A percentile compares a stretch with the other conserved stretches of the same genome.
Evolutionary conservation across 2,329 filamentous ascomycete genomes (phyloP).

Genomic region (Calonectria pteridis): DNA sequence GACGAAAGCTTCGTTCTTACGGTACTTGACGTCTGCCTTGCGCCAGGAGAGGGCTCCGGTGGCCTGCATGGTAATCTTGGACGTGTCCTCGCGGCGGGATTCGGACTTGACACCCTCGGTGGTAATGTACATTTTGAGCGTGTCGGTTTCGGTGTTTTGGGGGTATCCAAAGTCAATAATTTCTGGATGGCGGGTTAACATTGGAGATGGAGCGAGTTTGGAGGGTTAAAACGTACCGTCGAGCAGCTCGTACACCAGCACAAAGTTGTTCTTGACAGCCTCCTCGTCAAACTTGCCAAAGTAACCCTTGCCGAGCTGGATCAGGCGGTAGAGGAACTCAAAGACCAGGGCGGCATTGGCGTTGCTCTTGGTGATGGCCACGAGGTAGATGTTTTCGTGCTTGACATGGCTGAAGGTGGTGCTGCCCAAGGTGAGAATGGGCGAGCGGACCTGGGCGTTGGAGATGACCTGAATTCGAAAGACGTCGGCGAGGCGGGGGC

Average conservation of each 20-base stretch:
- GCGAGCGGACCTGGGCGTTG: constrained; percentile 96
- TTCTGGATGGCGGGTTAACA: constrained; percentile 66
- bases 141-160: constrained; percentile 98
- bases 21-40: constrained; percentile 97
- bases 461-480: constrained; percentile 99
- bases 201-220: background rate
- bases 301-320: constrained; percentile 91
- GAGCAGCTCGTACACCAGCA: constrained; percentile 95
- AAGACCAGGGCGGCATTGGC: constrained; percentile 98
- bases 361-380: constrained; percentile 98
- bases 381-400: constrained; percentile 98
- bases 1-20: constrained; percentile 99
- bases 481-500: constrained; percentile 96
- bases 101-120: constrained; percentile 98
- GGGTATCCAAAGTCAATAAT: constrained; percentile 99
- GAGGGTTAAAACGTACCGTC: constrained; percentile 72
- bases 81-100: constrained; percentile 87
- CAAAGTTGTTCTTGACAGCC: constrained; percentile 99
- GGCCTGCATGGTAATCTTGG: constrained; percentile 99
- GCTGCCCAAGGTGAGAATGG: constrained; percentile 95
- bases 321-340: constrained; percentile 95
- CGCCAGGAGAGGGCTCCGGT: constrained; percentile 97
- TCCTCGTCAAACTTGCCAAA: constrained; percentile 99
- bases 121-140: constrained; percentile 99
- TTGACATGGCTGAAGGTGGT: constrained; percentile 99